Evolutionary conservation across 805 yeast species (phyloP).

Genomic region (Kodamaea jinghongensis): DNA sequence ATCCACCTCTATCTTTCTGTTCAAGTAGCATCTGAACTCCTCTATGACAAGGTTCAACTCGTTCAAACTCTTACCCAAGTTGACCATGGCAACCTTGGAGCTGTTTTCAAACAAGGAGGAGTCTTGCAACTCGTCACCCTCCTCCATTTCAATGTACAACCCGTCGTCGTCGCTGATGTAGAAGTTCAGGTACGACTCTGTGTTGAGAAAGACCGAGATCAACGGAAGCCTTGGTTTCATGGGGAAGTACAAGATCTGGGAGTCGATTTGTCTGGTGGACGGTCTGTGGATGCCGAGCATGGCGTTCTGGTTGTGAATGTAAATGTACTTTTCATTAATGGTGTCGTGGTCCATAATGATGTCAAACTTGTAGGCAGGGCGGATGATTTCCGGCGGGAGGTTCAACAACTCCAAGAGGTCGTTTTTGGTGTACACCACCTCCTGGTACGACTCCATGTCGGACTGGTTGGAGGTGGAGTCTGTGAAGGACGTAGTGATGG

Average conservation of each 20-base stretch:
- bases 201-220: slow-evolving; percentile 30
- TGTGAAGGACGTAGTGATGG: slow-evolving; percentile 35
- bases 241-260: slow-evolving; percentile 16
- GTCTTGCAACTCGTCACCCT: slow-evolving; percentile 1
- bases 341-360: slow-evolving; percentile 43
- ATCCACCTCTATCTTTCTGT: slow-evolving; percentile 28
- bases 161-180: slow-evolving; percentile 32
- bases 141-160: slow-evolving; percentile 14
- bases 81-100: slow-evolving; percentile 20
- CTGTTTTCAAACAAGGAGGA: slow-evolving; percentile 6
- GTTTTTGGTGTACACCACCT: slow-evolving; percentile 8
- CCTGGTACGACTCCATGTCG: slow-evolving; percentile 22
- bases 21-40: slow-evolving; percentile 45
- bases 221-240: slow-evolving; percentile 26
- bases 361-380: slow-evolving; percentile 48
- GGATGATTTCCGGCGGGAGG: slow-evolving; percentile 43
- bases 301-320: slow-evolving; percentile 16
- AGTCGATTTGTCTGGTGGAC: neutral
- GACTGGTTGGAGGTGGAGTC: slow-evolving; percentile 33
- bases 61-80: slow-evolving; percentile 47
- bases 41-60: slow-evolving; percentile 50
- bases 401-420: slow-evolving; percentile 37
- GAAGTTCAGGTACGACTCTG: slow-evolving; percentile 26
- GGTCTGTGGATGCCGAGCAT: neutral
- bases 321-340: slow-evolving; percentile 28